Conservation (phyloP, 106 monocot species). For the Acanthochlamys bracteata region DNA sequence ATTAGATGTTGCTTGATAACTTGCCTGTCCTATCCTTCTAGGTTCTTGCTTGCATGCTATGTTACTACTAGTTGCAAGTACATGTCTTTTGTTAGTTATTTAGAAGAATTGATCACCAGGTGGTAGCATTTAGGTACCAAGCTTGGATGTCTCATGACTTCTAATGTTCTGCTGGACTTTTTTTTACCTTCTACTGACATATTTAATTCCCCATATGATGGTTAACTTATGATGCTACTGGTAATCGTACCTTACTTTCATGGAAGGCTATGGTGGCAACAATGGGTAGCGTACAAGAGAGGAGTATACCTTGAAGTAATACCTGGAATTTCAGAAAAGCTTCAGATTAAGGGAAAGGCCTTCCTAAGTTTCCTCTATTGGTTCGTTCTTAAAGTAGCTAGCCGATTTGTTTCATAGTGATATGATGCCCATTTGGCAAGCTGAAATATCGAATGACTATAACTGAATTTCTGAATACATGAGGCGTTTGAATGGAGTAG, state of each 20-base stretch:
- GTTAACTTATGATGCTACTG: background rate
- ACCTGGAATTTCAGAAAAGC: slow-evolving; percentile 55
- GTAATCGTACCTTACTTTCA: background rate
- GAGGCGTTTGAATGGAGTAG: no score
- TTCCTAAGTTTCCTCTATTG: background rate
- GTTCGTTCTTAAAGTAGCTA: no score
- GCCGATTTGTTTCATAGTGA: background rate
- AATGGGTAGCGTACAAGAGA: slow-evolving; percentile 55
- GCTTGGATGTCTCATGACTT: no score
- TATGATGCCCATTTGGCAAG: background rate
- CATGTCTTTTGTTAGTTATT: no score
- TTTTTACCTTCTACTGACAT: background rate
- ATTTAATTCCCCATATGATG: background rate
- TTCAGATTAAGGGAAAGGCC: slow-evolving; percentile 75
- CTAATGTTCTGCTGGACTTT: background rate
- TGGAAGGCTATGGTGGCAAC: slow-evolving; percentile 53
- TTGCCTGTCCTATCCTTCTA: no score
- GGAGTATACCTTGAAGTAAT: slow-evolving; percentile 91
- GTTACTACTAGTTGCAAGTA: no score
- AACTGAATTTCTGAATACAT: no score
- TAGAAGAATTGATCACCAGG: no score
- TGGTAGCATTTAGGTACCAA: no score
- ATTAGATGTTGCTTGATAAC: no score
- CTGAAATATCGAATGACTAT: background rate
- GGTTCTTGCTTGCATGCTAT: no score